Conservation (phyloP, 2,329 filamentous ascomycete genomes). For the Alternaria arborescens region DNA sequence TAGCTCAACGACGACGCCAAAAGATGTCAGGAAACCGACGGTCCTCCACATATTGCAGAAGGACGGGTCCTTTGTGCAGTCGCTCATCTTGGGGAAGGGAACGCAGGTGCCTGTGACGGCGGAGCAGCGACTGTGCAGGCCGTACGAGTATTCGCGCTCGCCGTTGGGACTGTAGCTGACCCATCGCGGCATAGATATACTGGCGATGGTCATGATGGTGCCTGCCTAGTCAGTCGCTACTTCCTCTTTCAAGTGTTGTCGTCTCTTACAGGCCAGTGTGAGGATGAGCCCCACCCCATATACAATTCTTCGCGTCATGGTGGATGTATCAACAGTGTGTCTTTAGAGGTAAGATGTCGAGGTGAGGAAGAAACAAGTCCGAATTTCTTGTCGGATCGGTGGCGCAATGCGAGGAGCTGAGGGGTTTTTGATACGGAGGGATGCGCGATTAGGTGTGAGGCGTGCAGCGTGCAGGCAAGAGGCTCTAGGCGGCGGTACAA, state of each 20-base stretch:
- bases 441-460: conserved; percentile 6
- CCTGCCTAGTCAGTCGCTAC: conserved; percentile 57
- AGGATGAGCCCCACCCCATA: conserved; percentile 60
- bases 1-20: conserved; percentile 82
- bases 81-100: conserved; percentile 71
- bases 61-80: conserved; percentile 72
- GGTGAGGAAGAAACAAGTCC: neutral
- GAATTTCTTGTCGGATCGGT: conserved; percentile 2
- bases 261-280: conserved; percentile 53
- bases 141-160: conserved; percentile 62
- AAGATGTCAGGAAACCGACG: conserved; percentile 85
- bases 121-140: conserved; percentile 83
- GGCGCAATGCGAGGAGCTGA: conserved; percentile 15
- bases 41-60: conserved; percentile 95
- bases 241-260: neutral
- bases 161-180: conserved; percentile 64
- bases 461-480: conserved; percentile 4
- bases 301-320: conserved; percentile 59
- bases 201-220: conserved; percentile 73
- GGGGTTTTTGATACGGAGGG: conserved; percentile 8
- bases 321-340: conserved; percentile 9
- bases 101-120: conserved; percentile 70
- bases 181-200: conserved; percentile 76
- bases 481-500: conserved; percentile 7
- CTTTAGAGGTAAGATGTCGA: neutral